Evolutionary conservation across 331 rosid genomes (phyloP).

Genomic region (Malus hybrid): DNA sequence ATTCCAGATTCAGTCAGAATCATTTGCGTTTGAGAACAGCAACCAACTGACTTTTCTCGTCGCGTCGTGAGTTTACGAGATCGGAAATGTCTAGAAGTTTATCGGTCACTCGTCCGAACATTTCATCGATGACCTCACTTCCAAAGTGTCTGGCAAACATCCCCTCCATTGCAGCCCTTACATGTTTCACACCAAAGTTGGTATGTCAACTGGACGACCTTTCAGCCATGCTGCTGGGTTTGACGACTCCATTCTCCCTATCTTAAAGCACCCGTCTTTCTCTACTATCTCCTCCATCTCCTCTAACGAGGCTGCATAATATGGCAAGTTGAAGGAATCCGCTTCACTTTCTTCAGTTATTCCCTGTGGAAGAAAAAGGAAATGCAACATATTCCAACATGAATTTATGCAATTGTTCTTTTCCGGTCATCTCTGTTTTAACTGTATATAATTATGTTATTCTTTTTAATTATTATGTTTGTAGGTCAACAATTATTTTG

Average conservation of each 20-base stretch:
- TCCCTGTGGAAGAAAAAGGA: conserved; percentile 1
- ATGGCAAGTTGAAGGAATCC: conserved; percentile 50
- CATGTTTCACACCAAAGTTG: conserved; percentile 13
- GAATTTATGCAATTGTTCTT: too few relatives aligned
- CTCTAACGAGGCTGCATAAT: conserved; percentile 34
- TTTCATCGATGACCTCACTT: conserved; percentile 14
- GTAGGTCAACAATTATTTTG: too few relatives aligned
- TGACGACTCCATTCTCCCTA: conserved; percentile 35
- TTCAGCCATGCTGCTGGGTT: conserved; percentile 39
- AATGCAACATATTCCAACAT: too few relatives aligned
- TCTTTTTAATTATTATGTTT: too few relatives aligned
- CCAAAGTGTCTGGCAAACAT: conserved; percentile 35
- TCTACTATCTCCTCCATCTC: conserved; percentile 33
- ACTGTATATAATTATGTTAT: too few relatives aligned
- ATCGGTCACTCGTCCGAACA: conserved; percentile 26
- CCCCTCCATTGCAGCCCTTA: conserved; percentile 44
- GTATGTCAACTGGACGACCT: conserved; percentile 8
- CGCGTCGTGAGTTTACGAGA: conserved; percentile 13
- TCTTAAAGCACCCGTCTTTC: conserved; percentile 30
- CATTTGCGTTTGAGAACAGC: conserved; percentile 10
- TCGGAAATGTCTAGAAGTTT: conserved; percentile 4
- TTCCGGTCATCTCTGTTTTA: too few relatives aligned
- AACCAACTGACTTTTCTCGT: conserved; percentile 31
- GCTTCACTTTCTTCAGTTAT: conserved; percentile 29
- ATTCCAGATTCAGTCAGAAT: too few relatives aligned